Conservation (phyloP, 495 filamentous ascomycete species). For the Pseudotulostoma volvatum region DNA sequence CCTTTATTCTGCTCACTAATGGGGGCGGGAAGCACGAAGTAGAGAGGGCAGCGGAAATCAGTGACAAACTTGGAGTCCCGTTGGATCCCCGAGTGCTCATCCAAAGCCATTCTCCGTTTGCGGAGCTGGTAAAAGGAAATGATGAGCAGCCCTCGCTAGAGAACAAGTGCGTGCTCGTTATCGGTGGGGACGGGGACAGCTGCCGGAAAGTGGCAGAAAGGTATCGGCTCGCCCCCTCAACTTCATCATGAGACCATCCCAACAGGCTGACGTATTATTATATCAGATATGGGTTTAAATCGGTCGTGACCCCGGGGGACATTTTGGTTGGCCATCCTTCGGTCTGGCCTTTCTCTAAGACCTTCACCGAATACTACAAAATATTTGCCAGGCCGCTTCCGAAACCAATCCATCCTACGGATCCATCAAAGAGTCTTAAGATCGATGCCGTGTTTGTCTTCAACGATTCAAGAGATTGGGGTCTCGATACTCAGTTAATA, state of each 20-base stretch:
- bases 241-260: neutral
- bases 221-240: constrained; percentile 10
- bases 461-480: constrained; percentile 90
- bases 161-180: constrained; percentile 63
- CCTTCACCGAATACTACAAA: constrained; percentile 43
- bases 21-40: constrained; percentile 68
- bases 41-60: constrained; percentile 54
- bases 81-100: constrained; percentile 52
- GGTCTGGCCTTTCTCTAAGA: constrained; percentile 65
- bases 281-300: constrained; percentile 60
- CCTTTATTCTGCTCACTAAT: constrained; percentile 79
- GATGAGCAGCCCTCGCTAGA: constrained; percentile 28
- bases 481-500: constrained; percentile 67
- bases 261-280: neutral
- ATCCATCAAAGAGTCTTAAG: constrained; percentile 37
- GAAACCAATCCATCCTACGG: constrained; percentile 15
- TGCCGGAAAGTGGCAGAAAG: constrained; percentile 60
- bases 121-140: constrained; percentile 29
- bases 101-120: constrained; percentile 75
- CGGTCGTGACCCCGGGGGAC: constrained; percentile 74
- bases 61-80: constrained; percentile 39
- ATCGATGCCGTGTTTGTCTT: constrained; percentile 79
- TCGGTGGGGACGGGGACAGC: constrained; percentile 62
- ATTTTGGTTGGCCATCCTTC: constrained; percentile 54
- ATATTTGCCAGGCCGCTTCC: constrained; percentile 44